Percentiles rank a stretch among this genome's conserved stretches.
Evolutionary conservation across 345 rosid species (phyloP).

Genomic region (Gossypium turneri): DNA sequence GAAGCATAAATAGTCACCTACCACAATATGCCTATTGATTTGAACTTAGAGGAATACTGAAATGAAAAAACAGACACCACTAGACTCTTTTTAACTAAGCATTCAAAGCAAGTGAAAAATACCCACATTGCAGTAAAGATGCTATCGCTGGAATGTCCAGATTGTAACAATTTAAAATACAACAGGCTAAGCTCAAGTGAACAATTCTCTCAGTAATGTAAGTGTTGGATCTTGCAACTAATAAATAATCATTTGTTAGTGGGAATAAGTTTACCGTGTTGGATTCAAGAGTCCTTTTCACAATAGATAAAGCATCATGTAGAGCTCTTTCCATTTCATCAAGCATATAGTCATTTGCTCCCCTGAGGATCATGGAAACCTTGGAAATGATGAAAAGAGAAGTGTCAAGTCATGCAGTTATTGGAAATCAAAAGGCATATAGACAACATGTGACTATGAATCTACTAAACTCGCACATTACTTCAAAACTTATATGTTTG

Average conservation of each 20-base stretch:
- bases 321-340: slow-evolving; percentile 99
- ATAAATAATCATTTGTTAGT: neutral
- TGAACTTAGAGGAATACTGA: neutral
- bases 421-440: neutral
- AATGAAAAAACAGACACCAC: neutral
- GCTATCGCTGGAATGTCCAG: neutral
- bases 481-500: neutral
- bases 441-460: neutral
- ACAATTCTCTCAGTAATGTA: too few species aligned
- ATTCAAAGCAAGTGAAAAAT: neutral
- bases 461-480: neutral
- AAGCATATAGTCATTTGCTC: slow-evolving; percentile 97
- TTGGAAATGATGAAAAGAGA: slow-evolving; percentile 22
- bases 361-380: slow-evolving; percentile 95
- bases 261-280: slow-evolving; percentile 52
- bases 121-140: neutral
- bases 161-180: neutral
- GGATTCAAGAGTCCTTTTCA: slow-evolving; percentile 95
- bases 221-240: neutral
- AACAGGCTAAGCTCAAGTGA: neutral
- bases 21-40: neutral
- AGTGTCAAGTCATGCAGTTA: neutral
- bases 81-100: neutral
- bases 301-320: slow-evolving; percentile 79
- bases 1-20: neutral